Base-by-base conservation (phyloP, 305 asterid genomes). In the Rubia tinctorum region DNA sequence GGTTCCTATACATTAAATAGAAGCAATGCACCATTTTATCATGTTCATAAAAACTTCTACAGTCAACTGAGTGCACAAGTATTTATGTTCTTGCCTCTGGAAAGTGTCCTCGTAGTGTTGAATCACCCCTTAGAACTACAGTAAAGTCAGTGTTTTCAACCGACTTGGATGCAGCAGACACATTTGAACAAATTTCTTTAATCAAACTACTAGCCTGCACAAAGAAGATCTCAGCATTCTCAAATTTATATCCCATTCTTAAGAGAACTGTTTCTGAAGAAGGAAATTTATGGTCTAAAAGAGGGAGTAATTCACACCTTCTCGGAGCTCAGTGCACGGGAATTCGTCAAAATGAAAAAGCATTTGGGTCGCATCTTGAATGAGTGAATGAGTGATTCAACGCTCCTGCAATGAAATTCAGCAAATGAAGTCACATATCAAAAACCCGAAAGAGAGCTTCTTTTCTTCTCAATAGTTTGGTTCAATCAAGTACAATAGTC, bases 281-380 rank as follows among this genome's bases (percentile, higher is more conserved):
- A 44, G 11, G 68, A 13, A 17, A 44, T 37, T 56, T 40, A 58
- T 58, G 25, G 37, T 63, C 17, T 69, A 71, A 66, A 43, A 40
- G 68, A 51, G 40, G 67, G 59, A 71, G 60, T 27, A 62, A 71
- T 61, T 78, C 74, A 39, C 82, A 94, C 99, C 98, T 87, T 89
- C 76, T 90, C 90, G 65, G 97, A 83, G 76, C 89, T 88, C 80
- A 90, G 68, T 40, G 99, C 76, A 77, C 99, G 86, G 23, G 99
- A 91, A 87, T 94, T 94, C 66, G 99, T 94, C 90, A 94, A 86
- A 78, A 94, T 89, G 87, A 94, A 94, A 88, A 94, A 94, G 83
- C 99, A 91, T 80, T 87, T 94, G 12, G 88, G 89, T 86, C 73
- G 83, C 80, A 81, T 84, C 49, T 80, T 83, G 84, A 94, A 89